Percentiles rank a stretch among this genome's conserved stretches.
Evolutionary conservation across 106 monocot species (phyloP).

Genomic region (Dactylorhiza incarnata): DNA sequence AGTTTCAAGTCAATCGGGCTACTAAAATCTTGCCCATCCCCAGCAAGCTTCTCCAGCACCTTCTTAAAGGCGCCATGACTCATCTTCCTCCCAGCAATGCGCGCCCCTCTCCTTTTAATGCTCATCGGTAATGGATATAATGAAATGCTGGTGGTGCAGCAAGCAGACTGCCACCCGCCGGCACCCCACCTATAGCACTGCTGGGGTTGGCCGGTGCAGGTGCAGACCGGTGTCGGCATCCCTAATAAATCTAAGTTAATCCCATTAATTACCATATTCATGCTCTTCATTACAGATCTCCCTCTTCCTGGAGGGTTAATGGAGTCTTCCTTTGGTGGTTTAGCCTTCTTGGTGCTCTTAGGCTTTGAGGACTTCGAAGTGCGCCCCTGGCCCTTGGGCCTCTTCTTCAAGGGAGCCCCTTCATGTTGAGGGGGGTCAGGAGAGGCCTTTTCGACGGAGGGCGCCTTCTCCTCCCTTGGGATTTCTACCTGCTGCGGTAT

Average conservation of each 20-base stretch:
- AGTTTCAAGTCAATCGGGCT: conserved; percentile 45
- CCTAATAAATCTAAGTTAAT: conserved; percentile 47
- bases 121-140: conserved; percentile 46
- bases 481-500: conserved; percentile 29
- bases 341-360: conserved; percentile 55
- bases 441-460: conserved; percentile 4
- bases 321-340: conserved; percentile 16
- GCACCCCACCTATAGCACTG: conserved; percentile 52
- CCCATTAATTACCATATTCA: conserved; percentile 41
- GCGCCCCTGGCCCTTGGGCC: conserved; percentile 19
- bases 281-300: conserved; percentile 33
- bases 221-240: conserved; percentile 47
- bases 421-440: conserved; percentile 6
- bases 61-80: conserved; percentile 59
- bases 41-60: conserved; percentile 53
- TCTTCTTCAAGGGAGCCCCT: conserved; percentile 38
- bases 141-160: conserved; percentile 43
- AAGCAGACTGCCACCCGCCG: conserved; percentile 57
- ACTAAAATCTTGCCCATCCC: conserved; percentile 43
- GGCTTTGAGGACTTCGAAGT: conserved; percentile 39
- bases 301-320: conserved; percentile 7
- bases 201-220: conserved; percentile 37
- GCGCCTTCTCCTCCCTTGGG: conserved; percentile 18
- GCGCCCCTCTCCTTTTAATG: conserved; percentile 33
- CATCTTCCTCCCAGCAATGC: conserved; percentile 58